Percentiles rank a stretch among this genome's conserved stretches.
phyloP scores from a whole-genome alignment of 495 filamentous ascomycete species.

The Penicillium longicatenatum region DNA sequence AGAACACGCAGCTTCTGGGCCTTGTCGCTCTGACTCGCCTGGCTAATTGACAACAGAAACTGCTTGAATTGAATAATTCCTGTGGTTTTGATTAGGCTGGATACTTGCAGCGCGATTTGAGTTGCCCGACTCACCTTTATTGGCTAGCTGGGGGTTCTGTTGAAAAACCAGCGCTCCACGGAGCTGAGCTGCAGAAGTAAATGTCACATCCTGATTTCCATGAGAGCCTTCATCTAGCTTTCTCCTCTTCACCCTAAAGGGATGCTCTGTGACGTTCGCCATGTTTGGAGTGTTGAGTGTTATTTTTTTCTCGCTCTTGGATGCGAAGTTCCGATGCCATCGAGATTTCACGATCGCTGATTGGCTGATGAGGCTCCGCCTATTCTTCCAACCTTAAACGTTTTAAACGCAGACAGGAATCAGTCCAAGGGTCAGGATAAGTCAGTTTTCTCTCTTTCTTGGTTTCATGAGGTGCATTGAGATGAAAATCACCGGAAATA shows the following conservation, averaged over 20 bases:
- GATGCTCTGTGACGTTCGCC: constrained; percentile 31
- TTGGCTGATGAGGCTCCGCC: constrained; percentile 22
- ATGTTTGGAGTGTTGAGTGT: constrained; percentile 21
- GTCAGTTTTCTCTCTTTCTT: not conserved
- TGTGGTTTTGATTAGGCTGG: constrained; percentile 27
- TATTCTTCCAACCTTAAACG: constrained; percentile 5
- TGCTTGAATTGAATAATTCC: constrained; percentile 75
- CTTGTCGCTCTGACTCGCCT: constrained; percentile 48
- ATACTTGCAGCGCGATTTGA: not conserved
- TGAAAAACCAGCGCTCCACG: constrained; percentile 64
- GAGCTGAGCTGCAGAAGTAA: constrained; percentile 58
- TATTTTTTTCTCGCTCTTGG: constrained; percentile 23
- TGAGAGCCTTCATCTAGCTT: constrained; percentile 38
- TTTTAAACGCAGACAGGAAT: not conserved
- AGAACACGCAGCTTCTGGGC: constrained; percentile 61
- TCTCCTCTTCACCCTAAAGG: constrained; percentile 42
- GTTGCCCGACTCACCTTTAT: constrained; percentile 58
- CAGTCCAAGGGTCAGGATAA: not conserved
- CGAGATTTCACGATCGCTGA: constrained; percentile 25
- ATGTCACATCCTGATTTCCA: constrained; percentile 44
- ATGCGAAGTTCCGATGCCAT: constrained; percentile 30
- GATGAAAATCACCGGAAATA: too few relatives aligned
- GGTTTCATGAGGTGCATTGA: too few relatives aligned
- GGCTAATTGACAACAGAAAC: constrained; percentile 67
- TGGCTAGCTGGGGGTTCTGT: constrained; percentile 60